Evolutionary conservation across 2,329 filamentous ascomycete species (phyloP), one percentile per base, ranked within the genome.

Genomic region (Cordyceps javanica): DNA sequence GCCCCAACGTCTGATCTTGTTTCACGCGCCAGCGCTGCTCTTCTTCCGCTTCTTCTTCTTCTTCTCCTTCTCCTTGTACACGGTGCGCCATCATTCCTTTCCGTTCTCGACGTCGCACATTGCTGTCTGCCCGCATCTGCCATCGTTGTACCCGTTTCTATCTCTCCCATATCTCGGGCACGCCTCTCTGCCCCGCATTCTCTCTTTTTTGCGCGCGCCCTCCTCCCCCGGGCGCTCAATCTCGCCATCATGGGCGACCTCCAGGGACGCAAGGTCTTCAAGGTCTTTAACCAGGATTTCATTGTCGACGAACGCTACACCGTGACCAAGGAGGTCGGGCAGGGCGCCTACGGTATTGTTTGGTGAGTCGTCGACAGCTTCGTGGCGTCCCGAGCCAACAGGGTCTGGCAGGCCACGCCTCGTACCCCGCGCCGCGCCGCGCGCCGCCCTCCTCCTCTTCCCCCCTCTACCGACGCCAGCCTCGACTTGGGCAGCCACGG

Each of bases 201-300:
- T 34, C 28, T 21, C 46, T 16, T 51, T 51, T 46, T 57, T 30
- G 41, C 55, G 60, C 59, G 41, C 55, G 30, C 32, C 13, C 41
- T 46, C 55, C 57, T 42, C 55, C 56, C 38, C 48, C 42, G 50
- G 21, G 28, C 55, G 55, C 11, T 45, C 58, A 53, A 25, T 21
- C 39, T 25, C 55, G 44, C 46, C 46, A 50, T 55, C 64, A 66
- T 75, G 74, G 65, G 69, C 59, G 73, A 76, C 59, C 70, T 76
- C 45, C 69, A 76, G 64, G 72, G 74, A 70, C 88, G 91, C 76
- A 97, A 96, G 82, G 85, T 93, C 75, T 97, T 96, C 83, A 96
- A 96, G 86, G 92, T 99, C 73, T 99, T 99, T 79, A 97, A 97
- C 81, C 94, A 99, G 72, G 94, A 99, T 79, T 99, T 99, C 72